These are phyloP conservation scores for Sporothrix phasma DNA, from an alignment of 2,329 filamentous ascomycete genomes.

Conservation along the genomic window DNA sequence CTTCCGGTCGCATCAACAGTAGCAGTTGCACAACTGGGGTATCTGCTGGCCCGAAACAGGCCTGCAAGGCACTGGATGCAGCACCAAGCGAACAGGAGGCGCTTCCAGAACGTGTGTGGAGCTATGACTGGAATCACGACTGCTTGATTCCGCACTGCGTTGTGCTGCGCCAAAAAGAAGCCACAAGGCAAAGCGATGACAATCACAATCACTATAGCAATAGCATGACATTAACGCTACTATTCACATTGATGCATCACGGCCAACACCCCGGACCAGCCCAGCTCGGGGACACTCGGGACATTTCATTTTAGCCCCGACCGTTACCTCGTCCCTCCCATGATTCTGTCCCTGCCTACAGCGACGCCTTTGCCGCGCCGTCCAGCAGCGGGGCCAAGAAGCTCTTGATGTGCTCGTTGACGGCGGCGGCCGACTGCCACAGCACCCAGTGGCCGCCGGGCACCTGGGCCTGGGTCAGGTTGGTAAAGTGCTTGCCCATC, in stretches of 20 bases:
- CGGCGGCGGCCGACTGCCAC: constrained; percentile 58
- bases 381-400: constrained; percentile 52
- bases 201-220: background rate
- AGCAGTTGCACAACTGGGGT: background rate
- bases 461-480: constrained; percentile 57
- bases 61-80: background rate
- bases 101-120: background rate
- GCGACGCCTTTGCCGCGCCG: constrained; percentile 22
- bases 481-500: constrained; percentile 60
- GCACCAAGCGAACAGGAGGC: background rate
- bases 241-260: background rate
- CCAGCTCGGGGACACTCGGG: background rate
- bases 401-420: constrained; percentile 57
- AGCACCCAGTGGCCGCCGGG: constrained; percentile 72
- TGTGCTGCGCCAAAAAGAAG: background rate
- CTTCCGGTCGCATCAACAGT: background rate
- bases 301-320: background rate
- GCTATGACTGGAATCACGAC: background rate
- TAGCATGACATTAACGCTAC: too few species aligned
- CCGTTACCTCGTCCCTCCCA: background rate
- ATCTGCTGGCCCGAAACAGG: background rate
- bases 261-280: background rate
- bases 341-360: constrained; percentile 23
- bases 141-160: background rate
- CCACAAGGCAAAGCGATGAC: background rate